Evolutionary conservation across 345 rosid species (phyloP), one percentile per base, ranked within the genome.

Genomic region (Gossypium thurberi): DNA sequence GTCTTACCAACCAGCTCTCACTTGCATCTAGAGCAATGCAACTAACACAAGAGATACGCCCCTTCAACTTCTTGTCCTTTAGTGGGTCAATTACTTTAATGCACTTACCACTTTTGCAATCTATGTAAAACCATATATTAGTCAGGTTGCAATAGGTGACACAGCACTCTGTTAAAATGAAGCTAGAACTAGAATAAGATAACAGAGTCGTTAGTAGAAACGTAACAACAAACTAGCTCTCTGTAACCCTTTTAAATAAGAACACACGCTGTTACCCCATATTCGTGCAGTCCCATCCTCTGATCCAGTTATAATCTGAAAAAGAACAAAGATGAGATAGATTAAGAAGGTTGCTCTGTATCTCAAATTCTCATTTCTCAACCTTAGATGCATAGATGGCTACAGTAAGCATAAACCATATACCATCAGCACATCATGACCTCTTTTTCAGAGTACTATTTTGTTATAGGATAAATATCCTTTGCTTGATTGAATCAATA

Each of bases 1-100:
- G 71, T 66, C 98, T 86, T 88, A 95, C 99, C 99, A 95, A 77
- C 99, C 99, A 95, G 86, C 92, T 91, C 79, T 95, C 98, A 82
- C 96, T 95, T 84, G 81, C 89, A 82, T 95, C 99, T 64, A 95
- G 94, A 61, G 96, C 90, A 86, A 95, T 71, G 78, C 94, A 88
- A 73, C 97, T 85, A 72, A 92, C 79, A 70, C 80, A 84, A 10
- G 85, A 77, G 44, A 73, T 70, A 70, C 79, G 74, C 62, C 79
- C 85, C 75, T 84, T 86, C 56, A 66, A 61, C 81, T 80, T 81
- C 65, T 74, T 82, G 57, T 78, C 87, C 67, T 83, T 88, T 79
- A 66, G 79, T 1, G 90, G 84, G 78, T 84, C 85, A 80, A 92
- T 81, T 62, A 88, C 86, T 81, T 69, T 82, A 52, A 86, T 64